Base-by-base conservation (phyloP, 1,139 yeast species). In the Scheffersomyces stambukii region DNA sequence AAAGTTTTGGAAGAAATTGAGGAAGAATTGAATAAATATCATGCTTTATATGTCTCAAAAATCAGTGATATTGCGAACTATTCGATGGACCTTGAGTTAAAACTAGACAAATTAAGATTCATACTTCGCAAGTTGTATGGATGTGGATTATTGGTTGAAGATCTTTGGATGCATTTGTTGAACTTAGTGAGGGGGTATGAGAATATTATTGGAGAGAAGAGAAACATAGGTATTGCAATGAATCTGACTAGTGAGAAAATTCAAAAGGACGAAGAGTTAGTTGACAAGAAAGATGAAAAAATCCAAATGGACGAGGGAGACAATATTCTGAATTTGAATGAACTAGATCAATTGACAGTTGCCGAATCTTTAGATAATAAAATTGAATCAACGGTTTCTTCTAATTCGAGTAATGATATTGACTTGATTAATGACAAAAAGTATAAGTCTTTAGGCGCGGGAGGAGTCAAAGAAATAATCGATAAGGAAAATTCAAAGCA, bases 111-210 rank as follows among this genome's bases (percentile, higher is more conserved):
- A 19, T 43, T 53, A 21, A 45, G 44, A 26, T 63, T 57, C 30
- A 30, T 52, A 4, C 40, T 61, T 17, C 42, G 70, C 19, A 64
- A 62, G 27, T 28, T 57, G 3, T 63, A 62, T 36, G 69, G 68
- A 2, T 45, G 59, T 28, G 58, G 60, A 2, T 38, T 64, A 7
- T 33, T 49, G 12, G 35, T 54, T 30, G 52, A 50, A 13, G 60
- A 53, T 25, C 36, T 52, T 13, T 43, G 50, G 28, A 41, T 35
- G 9, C 48, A 48, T 28, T 32, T 45, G 4, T 18, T 56, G 25
- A 41, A 40, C 12, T 36, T 51, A 22, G 42, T 57, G 4, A 40
- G 50, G 30, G 32, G 26, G 14, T 33, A 26, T 25, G 39, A 37
- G 19, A 19, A 27, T 19, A 24, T 33, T 14, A 14, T 17, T 23